phyloP scores from a whole-genome alignment of 129 eudicot genomes.

The Mikania micrantha region DNA sequence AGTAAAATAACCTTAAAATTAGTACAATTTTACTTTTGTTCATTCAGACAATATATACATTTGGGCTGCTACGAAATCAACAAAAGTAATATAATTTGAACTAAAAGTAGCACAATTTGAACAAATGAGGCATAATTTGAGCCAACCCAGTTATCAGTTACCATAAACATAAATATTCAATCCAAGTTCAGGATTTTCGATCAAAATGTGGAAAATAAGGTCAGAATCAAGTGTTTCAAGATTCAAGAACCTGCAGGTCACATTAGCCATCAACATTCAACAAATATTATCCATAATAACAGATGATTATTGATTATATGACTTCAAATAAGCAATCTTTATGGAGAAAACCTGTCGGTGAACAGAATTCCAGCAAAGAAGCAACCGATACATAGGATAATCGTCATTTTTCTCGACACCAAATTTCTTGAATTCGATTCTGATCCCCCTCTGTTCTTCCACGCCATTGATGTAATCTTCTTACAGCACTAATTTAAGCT shows the following conservation, averaged over 20 bases:
- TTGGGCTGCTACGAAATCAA: background rate
- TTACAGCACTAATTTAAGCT: background rate
- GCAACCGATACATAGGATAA: conserved; percentile 59
- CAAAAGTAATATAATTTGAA: background rate
- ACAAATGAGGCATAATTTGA: background rate
- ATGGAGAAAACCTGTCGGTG: conserved; percentile 60
- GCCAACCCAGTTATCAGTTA: background rate
- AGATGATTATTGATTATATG: background rate
- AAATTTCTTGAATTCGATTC: conserved; percentile 46
- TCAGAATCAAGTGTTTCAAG: conserved; percentile 2
- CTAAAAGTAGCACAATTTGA: background rate
- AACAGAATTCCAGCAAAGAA: conserved; percentile 91
- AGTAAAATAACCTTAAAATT: too few species aligned
- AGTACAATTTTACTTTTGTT: too few species aligned
- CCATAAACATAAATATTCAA: background rate
- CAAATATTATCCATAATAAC: background rate
- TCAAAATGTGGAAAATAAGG: background rate
- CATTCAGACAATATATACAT: too few species aligned
- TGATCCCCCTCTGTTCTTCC: conserved; percentile 55
- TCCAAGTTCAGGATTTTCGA: background rate
- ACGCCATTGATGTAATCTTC: conserved; percentile 40
- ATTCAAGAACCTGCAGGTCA: conserved; percentile 5
- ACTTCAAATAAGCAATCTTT: background rate
- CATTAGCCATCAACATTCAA: background rate
- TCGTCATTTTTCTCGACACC: conserved; percentile 51